A percentile compares a stretch with the other conserved stretches of the same genome.
Evolutionary conservation across 495 filamentous ascomycete genomes (phyloP).

Genomic region (Delitschia confertaspora): DNA sequence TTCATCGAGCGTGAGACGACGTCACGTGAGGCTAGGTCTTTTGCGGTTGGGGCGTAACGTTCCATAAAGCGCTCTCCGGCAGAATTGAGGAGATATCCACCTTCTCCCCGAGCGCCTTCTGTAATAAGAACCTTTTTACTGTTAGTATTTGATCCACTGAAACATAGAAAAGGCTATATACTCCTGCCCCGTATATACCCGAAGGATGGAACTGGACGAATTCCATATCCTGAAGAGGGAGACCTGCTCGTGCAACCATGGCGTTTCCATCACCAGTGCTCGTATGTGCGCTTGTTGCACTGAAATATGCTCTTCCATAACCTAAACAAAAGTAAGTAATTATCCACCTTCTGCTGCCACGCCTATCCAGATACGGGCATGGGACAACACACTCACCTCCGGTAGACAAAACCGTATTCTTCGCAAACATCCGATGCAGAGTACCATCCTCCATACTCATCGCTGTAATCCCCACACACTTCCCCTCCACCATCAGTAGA

Average conservation of each 20-base stretch:
- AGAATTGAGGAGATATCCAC: conserved; percentile 91
- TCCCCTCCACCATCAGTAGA: conserved; percentile 91
- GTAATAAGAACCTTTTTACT: conserved; percentile 63
- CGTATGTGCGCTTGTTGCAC: conserved; percentile 94
- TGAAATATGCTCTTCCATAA: conserved; percentile 97
- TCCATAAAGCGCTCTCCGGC: conserved; percentile 99
- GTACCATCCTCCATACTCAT: conserved; percentile 99
- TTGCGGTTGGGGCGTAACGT: conserved; percentile 91
- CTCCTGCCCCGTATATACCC: conserved; percentile 97
- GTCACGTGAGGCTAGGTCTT: conserved; percentile 92
- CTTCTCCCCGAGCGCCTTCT: conserved; percentile 95
- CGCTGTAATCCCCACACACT: conserved; percentile 90
- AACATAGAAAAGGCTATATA: conserved; percentile 28
- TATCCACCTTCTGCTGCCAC: background rate
- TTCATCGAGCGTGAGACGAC: conserved; percentile 98
- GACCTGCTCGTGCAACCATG: conserved; percentile 94
- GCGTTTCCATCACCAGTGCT: conserved; percentile 99
- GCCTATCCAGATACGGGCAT: background rate
- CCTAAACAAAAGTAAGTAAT: conserved; percentile 43
- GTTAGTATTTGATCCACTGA: background rate
- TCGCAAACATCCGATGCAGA: conserved; percentile 88
- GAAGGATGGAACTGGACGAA: conserved; percentile 99
- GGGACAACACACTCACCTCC: conserved; percentile 37
- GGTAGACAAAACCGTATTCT: conserved; percentile 93
- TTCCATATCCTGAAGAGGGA: conserved; percentile 97